These are phyloP conservation scores for Scedosporium minutisporum DNA, from an alignment of 2,329 filamentous ascomycete species.

Conservation along the genomic window DNA sequence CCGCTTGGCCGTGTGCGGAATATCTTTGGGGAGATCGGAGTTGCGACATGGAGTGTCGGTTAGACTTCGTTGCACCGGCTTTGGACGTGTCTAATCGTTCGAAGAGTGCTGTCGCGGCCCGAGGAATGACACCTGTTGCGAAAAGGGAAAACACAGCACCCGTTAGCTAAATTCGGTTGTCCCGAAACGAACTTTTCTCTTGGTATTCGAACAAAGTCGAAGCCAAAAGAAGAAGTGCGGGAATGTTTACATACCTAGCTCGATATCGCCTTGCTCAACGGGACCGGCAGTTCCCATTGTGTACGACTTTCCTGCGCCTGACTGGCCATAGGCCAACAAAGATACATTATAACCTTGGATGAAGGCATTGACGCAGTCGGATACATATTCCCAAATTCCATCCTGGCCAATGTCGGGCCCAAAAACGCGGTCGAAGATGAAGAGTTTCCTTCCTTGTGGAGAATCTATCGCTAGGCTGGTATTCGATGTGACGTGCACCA, in stretches of 20 bases:
- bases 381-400: conserved; percentile 88
- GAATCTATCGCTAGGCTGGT: conserved; percentile 85
- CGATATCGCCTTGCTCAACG: conserved; percentile 58
- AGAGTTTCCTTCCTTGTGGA: conserved; percentile 84
- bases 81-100: conserved; percentile 65
- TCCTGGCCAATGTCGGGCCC: conserved; percentile 73
- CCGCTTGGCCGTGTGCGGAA: conserved; percentile 12
- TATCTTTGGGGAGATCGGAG: conserved; percentile 77
- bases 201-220: background rate
- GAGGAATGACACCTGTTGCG: conserved; percentile 75
- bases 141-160: background rate
- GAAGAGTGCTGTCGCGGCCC: conserved; percentile 78
- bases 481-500: conserved; percentile 78
- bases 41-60: conserved; percentile 63
- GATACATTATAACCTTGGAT: conserved; percentile 98
- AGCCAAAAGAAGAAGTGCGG: background rate
- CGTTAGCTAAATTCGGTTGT: too few relatives aligned
- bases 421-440: conserved; percentile 95
- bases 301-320: conserved; percentile 93
- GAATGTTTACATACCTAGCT: conserved; percentile 51
- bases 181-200: too few relatives aligned
- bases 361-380: conserved; percentile 82
- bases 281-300: conserved; percentile 97
- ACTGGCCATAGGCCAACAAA: conserved; percentile 92
- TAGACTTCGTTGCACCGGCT: conserved; percentile 34